phyloP scores from a whole-genome alignment of 495 filamentous ascomycete genomes.

The Neurospora africana region DNA sequence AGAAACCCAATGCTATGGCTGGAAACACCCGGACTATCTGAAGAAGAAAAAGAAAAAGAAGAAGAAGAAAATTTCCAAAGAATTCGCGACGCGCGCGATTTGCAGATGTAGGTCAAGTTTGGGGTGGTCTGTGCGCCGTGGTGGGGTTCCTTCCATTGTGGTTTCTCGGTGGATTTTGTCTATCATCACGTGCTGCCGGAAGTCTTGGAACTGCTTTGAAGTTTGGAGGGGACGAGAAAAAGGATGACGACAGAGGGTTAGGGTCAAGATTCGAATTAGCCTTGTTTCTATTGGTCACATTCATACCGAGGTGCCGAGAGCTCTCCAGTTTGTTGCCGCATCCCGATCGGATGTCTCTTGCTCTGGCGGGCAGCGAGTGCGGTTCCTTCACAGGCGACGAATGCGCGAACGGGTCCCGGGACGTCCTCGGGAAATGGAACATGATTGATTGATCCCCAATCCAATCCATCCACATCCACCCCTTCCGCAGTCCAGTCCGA shows the following conservation, averaged over 20 bases:
- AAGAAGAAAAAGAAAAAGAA: conserved; percentile 24
- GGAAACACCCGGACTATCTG: conserved; percentile 40
- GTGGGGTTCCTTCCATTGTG: background rate
- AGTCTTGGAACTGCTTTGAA: background rate
- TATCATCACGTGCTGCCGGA: background rate
- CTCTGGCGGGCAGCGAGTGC: background rate
- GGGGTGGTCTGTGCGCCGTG: background rate
- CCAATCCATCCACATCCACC: background rate
- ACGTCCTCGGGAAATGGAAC: background rate
- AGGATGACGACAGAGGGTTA: conserved; percentile 3
- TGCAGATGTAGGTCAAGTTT: background rate
- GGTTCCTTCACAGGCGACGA: background rate
- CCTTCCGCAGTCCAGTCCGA: background rate
- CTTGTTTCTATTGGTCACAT: conserved; percentile 16
- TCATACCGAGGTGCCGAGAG: conserved; percentile 23
- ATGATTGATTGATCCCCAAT: background rate
- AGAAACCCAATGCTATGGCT: conserved; percentile 26
- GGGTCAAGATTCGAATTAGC: conserved; percentile 16
- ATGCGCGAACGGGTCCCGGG: background rate
- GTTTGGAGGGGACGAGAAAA: background rate
- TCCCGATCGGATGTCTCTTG: background rate
- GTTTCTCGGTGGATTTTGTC: background rate
- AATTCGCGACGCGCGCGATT: background rate
- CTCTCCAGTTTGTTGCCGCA: background rate
- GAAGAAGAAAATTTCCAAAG: conserved; percentile 12